Percentiles rank a stretch among this genome's conserved stretches.
These are phyloP conservation scores for Alternaria postmessia DNA, from an alignment of 2,329 filamentous ascomycete species.

Conservation along the genomic window DNA sequence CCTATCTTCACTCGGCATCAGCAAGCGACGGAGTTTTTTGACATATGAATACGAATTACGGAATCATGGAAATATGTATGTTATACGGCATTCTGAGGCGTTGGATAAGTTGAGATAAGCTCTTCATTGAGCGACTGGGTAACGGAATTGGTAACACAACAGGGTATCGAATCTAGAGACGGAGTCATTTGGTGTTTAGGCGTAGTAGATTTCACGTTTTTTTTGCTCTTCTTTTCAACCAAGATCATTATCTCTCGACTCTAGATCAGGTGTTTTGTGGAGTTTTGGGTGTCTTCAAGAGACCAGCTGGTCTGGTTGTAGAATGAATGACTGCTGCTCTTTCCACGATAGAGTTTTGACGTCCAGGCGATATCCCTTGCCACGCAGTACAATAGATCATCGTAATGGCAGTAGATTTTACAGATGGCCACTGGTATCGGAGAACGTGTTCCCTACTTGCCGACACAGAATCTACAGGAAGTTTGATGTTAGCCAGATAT, in stretches of 20 bases:
- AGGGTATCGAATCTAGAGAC: constrained; percentile 10
- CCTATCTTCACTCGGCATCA: constrained; percentile 14
- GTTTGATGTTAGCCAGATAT: constrained; percentile 9
- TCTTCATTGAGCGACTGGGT: constrained; percentile 24
- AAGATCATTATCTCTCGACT: not conserved
- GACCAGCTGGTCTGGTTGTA: not conserved
- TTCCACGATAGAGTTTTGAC: not conserved
- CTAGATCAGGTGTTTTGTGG: not conserved
- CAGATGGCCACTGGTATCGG: not conserved
- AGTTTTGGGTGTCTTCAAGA: no score
- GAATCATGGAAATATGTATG: constrained; percentile 1
- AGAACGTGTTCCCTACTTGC: constrained; percentile 19
- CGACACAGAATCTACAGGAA: constrained; percentile 35
- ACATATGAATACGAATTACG: constrained; percentile 1
- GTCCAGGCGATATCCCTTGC: not conserved
- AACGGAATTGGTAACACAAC: not conserved
- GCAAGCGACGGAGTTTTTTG: constrained; percentile 24
- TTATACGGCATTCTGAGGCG: constrained; percentile 1
- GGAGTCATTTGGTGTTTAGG: constrained; percentile 11
- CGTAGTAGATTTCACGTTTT: not conserved
- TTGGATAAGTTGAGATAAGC: constrained; percentile 12
- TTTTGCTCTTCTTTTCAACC: not conserved
- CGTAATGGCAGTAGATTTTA: not conserved
- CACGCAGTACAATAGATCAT: not conserved
- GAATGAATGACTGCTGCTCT: not conserved